Evolutionary conservation across 140 eudicot genomes (phyloP), one percentile per base, ranked within the genome.

Genomic region (Ambrosia hybrid): DNA sequence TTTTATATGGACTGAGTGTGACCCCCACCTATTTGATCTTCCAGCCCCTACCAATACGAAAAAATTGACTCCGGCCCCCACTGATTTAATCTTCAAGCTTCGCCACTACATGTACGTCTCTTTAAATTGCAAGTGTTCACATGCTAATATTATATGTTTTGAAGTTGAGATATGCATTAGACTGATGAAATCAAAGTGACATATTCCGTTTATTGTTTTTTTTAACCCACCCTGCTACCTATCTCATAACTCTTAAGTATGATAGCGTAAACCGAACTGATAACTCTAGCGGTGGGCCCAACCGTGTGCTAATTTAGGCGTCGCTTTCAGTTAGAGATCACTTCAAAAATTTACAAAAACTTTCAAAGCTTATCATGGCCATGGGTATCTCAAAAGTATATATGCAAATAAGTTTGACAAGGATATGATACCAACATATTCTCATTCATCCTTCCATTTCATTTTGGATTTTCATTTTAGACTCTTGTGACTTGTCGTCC

Each of bases 401-500:
- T 13, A 62, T 33, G 66, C 49, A 62, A 36, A 36, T 37, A 64
- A 64, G 69, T 64, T 64, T 64, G 3, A 64, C 69, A 39, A 64
- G 2, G 15, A 30, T 56, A 69, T 36, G 51, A 69, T 69, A 69
- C 63, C 61, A 51, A 38, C 51, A 64, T 64, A 64, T 38, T 41
- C 46, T 41, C 9, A 41, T 41, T 37, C 69, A 38, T 64, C 52
- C 52, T 39, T 64, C 3, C 34, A 38, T 64, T 39, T 37, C 52
- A 64, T 64, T 39, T 86, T 17, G 21, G 70, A 37, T 68, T 33
- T 70, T 78, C 61, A 84, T 75, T 61, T 77, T 41, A 51, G 82
- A 70, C 58, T 78, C 73, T 72, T 86, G 78, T 30, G 58, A 51
- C 12, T 53, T 55, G 17, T 48, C 39, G 33, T 82, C 88, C 57